phyloP scores from a whole-genome alignment of 2,329 filamentous ascomycete species.

The Penicillium sp. region DNA sequence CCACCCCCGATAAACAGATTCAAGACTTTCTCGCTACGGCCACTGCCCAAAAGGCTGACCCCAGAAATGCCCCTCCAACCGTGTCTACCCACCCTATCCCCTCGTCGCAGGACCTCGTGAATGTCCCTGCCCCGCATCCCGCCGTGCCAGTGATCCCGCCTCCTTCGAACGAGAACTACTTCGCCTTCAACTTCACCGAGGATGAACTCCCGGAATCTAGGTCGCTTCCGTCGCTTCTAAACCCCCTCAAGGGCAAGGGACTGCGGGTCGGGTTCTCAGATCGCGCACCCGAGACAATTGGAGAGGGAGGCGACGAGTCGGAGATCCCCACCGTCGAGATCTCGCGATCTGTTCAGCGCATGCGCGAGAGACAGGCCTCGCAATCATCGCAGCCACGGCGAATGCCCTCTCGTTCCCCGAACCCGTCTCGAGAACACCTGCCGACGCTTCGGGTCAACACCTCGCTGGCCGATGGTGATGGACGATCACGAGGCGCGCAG shows the following conservation, averaged over 20 bases:
- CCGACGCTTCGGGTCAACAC: constrained; percentile 36
- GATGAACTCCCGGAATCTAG: neutral
- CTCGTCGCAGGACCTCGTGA: constrained; percentile 29
- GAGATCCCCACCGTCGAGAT: constrained; percentile 71
- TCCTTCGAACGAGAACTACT: constrained; percentile 18
- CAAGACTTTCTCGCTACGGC: constrained; percentile 55
- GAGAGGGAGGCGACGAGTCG: constrained; percentile 86
- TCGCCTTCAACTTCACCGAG: constrained; percentile 18
- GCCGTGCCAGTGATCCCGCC: neutral
- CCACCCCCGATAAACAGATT: constrained; percentile 47
- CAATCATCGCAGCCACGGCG: constrained; percentile 16
- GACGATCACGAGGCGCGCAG: constrained; percentile 11
- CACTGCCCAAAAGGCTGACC: constrained; percentile 9
- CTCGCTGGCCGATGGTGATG: constrained; percentile 26
- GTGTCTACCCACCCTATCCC: constrained; percentile 33
- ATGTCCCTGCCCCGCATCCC: constrained; percentile 1
- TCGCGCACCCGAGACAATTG: constrained; percentile 74
- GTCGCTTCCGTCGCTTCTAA: constrained; percentile 26
- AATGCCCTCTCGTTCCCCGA: constrained; percentile 7
- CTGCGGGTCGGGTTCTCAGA: constrained; percentile 73
- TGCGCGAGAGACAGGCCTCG: constrained; percentile 24
- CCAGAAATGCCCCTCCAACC: constrained; percentile 18
- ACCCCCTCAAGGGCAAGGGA: constrained; percentile 59
- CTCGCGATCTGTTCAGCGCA: constrained; percentile 47
- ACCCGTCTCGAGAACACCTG: constrained; percentile 17